Base-by-base conservation (phyloP, 257 asterid genomes). In the Salvia miltiorrhiza region DNA sequence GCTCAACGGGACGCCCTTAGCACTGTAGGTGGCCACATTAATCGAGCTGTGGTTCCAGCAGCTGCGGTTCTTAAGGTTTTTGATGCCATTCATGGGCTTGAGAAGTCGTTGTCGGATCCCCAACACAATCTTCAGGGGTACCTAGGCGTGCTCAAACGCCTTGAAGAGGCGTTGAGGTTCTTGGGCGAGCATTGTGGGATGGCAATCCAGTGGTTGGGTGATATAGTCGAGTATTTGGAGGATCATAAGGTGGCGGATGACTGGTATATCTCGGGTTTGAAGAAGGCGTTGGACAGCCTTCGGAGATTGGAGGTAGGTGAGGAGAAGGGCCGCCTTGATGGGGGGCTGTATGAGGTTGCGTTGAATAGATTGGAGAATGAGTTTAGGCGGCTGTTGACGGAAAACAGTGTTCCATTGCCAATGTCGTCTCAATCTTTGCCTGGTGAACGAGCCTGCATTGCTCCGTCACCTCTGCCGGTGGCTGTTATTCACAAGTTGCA, bases 1-100 rank as follows among this genome's bases (percentile, higher is more conserved):
- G 95, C 97, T 35, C 82, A 77, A 6, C 66, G 49, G 11, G 97
- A 88, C 24, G 89, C 88, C 60, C 88, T 92, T 30, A 30, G 67
- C 48, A 83, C 89, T 4, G 95, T 85, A 49, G 89, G 95, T 19
- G 95, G 91, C 41, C 96, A 93, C 75, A 93, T 93, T 11, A 86
- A 88, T 69, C 80, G 97, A 52, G 97, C 96, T 4, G 88, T 93
- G 59, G 97, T 90, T 58, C 96, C 98, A 9, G 97, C 97, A 30
- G 80, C 98, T 52, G 90, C 97, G 0, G 97, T 90, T 72, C 95
- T 93, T 24, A 93, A 93, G 87, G 98, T 93, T 47, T 90, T 93
- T 66, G 98, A 93, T 72, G 96, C 97, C 26, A 87, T 92, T 67
- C 95, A 86, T 61, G 96, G 95, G 30, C 88, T 92, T 26, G 98